These are phyloP conservation scores for Rosa multiflora DNA, from an alignment of 306 rosid genomes.

Conservation along the genomic window DNA sequence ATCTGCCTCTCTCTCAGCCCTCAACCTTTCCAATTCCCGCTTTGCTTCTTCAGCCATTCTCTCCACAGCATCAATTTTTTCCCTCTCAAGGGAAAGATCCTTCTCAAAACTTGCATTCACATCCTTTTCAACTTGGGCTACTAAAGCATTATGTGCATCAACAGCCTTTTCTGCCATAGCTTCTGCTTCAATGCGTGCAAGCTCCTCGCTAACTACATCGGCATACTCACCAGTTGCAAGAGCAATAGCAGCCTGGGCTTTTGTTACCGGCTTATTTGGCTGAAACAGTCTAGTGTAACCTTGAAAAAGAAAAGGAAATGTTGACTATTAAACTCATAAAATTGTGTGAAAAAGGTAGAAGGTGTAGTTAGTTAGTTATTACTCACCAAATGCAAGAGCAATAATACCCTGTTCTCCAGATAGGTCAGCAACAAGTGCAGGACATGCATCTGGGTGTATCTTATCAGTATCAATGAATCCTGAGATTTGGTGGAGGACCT, in stretches of 20 bases:
- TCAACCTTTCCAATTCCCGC: constrained; percentile 73
- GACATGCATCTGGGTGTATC: constrained; percentile 95
- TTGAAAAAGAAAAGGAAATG: constrained; percentile 21
- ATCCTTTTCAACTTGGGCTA: constrained; percentile 93
- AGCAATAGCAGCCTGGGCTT: constrained; percentile 97
- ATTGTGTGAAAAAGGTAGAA: neutral
- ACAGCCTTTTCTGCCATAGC: constrained; percentile 92
- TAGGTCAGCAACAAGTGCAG: constrained; percentile 94
- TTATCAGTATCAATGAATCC: constrained; percentile 89
- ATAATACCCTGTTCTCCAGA: constrained; percentile 93
- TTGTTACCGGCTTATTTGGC: constrained; percentile 92
- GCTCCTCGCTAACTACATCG: constrained; percentile 87
- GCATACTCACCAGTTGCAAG: constrained; percentile 96
- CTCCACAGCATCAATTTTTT: constrained; percentile 76
- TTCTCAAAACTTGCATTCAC: constrained; percentile 74
- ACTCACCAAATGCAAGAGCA: constrained; percentile 92
- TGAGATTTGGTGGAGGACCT: constrained; percentile 74
- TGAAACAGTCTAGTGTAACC: constrained; percentile 94
- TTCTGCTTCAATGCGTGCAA: constrained; percentile 98
- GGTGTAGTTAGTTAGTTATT: constrained; percentile 15
- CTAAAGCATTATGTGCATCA: constrained; percentile 86
- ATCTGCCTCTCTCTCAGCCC: constrained; percentile 65
- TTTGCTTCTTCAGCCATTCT: constrained; percentile 89
- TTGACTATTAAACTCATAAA: constrained; percentile 3
- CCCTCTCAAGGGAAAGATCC: constrained; percentile 81